A percentile compares a stretch with the other conserved stretches of the same genome.
phyloP scores from a whole-genome alignment of 78 protist genomes.

The Mantamonas sphyraenae region DNA sequence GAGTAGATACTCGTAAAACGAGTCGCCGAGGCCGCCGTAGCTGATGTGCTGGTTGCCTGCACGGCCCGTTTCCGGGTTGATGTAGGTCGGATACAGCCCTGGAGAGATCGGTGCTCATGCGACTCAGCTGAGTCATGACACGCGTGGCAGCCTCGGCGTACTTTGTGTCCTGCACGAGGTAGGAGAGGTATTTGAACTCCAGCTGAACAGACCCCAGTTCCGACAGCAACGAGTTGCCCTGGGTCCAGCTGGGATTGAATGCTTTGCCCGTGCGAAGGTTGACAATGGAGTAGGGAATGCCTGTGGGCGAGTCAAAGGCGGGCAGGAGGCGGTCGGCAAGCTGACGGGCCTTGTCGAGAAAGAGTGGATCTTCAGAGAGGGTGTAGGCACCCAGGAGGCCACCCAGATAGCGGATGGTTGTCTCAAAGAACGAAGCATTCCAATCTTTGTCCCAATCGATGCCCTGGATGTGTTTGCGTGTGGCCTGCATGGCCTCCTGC shows the following conservation, averaged over 20 bases:
- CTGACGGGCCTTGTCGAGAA: slow-evolving; percentile 19
- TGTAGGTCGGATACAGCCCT: slow-evolving; percentile 28
- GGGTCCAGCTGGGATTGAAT: neutral
- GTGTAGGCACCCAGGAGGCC: slow-evolving; percentile 62
- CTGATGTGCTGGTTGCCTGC: slow-evolving; percentile 10
- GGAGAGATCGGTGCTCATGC: too few relatives aligned
- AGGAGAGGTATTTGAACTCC: slow-evolving; percentile 52
- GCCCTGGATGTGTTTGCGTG: neutral
- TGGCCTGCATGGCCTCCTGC: too few relatives aligned
- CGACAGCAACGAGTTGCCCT: slow-evolving; percentile 28
- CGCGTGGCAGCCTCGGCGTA: slow-evolving; percentile 2
- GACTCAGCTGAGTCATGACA: too few relatives aligned
- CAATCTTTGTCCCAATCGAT: too few relatives aligned
- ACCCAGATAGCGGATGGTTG: slow-evolving; percentile 62
- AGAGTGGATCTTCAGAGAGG: slow-evolving; percentile 22
- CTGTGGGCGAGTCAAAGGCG: slow-evolving; percentile 41
- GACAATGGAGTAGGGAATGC: slow-evolving; percentile 32
- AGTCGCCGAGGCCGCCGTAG: slow-evolving; percentile 45
- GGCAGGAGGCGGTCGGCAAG: slow-evolving; percentile 33
- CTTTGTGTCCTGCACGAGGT: slow-evolving; percentile 6
- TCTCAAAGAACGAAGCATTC: too few relatives aligned
- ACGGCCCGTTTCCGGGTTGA: slow-evolving; percentile 5
- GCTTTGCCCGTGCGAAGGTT: slow-evolving; percentile 3
- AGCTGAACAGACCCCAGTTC: slow-evolving; percentile 68
- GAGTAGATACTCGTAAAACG: slow-evolving; percentile 50